Percentiles rank a stretch among this genome's conserved stretches.
phyloP scores from a whole-genome alignment of 345 rosid species.

The Reutealis trisperma region DNA sequence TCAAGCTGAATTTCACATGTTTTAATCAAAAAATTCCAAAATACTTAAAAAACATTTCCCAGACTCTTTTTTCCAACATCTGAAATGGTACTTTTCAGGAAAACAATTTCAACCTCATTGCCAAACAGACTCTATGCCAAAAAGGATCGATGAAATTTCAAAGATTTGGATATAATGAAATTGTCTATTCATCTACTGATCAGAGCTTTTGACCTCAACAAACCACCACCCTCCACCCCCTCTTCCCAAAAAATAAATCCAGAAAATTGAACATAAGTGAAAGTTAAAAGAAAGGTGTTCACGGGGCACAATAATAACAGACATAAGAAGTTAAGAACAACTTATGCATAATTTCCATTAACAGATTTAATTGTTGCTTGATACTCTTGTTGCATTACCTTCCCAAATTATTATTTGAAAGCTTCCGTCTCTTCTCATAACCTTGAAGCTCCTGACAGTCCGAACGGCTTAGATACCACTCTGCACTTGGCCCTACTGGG shows the following conservation, averaged over 20 bases:
- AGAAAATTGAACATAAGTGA: background rate
- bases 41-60: too few species aligned
- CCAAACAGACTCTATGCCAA: too few species aligned
- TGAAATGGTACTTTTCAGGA: too few species aligned
- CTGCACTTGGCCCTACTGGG: conserved; percentile 17
- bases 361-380: background rate
- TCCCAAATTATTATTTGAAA: conserved; percentile 20
- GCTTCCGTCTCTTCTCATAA: conserved; percentile 24
- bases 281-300: background rate
- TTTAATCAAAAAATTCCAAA: too few species aligned
- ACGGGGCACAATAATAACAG: background rate
- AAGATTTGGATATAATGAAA: background rate
- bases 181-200: background rate
- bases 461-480: conserved; percentile 4
- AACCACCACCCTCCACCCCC: background rate
- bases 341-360: background rate
- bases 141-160: background rate
- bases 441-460: conserved; percentile 23
- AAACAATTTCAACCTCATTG: too few species aligned
- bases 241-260: background rate
- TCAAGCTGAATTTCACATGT: too few species aligned
- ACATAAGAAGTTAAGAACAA: background rate
- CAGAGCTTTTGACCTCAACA: background rate
- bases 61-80: too few species aligned
- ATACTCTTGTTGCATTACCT: conserved; percentile 21